Evolutionary conservation across 768 basidiomycete species (phyloP).

Genomic region (Dictyophora rubrovolvata): DNA sequence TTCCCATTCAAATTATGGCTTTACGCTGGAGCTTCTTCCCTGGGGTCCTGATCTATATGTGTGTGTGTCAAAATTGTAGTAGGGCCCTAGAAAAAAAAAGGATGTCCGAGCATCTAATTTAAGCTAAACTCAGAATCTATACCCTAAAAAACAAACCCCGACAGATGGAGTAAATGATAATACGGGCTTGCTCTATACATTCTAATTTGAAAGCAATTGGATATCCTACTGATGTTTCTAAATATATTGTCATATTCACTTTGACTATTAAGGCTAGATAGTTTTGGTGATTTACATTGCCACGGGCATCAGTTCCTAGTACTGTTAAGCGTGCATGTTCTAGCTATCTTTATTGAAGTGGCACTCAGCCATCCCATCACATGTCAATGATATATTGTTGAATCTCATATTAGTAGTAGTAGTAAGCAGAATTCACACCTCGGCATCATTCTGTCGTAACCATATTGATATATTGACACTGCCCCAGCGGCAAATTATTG

Average conservation of each 20-base stretch:
- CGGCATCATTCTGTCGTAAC: not conserved
- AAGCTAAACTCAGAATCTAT: too few relatives aligned
- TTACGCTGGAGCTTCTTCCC: not conserved
- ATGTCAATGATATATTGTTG: too few relatives aligned
- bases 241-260: too few relatives aligned
- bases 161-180: too few relatives aligned
- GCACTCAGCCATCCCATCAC: too few relatives aligned
- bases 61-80: too few relatives aligned
- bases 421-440: not conserved
- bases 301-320: not conserved
- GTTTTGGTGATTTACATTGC: not conserved
- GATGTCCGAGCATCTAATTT: not conserved
- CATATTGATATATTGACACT: not conserved
- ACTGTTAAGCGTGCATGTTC: not conserved
- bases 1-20: too few relatives aligned
- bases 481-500: not conserved
- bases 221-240: too few relatives aligned
- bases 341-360: not conserved
- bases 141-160: too few relatives aligned
- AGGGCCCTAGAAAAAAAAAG: not conserved
- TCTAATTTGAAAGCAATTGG: too few relatives aligned
- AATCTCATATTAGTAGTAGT: too few relatives aligned
- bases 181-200: too few relatives aligned
- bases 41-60: not conserved
- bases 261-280: not conserved